These are phyloP conservation scores for Aspergillus aculeatus DNA, from an alignment of 2,329 filamentous ascomycete genomes.

Conservation along the genomic window DNA sequence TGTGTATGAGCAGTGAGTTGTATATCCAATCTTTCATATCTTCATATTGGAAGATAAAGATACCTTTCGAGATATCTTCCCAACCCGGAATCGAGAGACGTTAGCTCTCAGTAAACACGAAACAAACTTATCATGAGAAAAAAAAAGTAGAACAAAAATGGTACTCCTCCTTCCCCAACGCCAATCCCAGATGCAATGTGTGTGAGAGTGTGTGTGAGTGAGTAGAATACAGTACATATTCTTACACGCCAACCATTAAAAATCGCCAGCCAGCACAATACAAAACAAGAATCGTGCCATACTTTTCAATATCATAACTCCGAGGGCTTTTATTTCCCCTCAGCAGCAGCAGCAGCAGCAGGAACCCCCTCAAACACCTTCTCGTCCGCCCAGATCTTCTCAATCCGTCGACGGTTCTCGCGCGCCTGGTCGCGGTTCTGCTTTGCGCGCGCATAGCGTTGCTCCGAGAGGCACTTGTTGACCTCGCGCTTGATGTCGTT, in stretches of 20 bases:
- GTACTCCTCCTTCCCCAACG: conserved; percentile 1
- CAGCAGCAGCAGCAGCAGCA: background rate
- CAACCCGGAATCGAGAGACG: too few species aligned
- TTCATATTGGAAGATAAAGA: background rate
- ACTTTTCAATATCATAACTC: background rate
- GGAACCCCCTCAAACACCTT: conserved; percentile 20
- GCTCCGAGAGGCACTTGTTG: conserved; percentile 77
- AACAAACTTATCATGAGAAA: too few species aligned
- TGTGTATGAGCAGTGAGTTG: background rate
- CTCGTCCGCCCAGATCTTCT: conserved; percentile 71
- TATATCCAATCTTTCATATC: background rate
- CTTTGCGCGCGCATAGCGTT: conserved; percentile 74
- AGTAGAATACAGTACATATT: background rate
- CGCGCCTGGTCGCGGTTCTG: conserved; percentile 71
- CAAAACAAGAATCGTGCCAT: too few species aligned
- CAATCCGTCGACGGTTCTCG: conserved; percentile 69
- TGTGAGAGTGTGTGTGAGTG: background rate
- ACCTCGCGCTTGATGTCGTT: conserved; percentile 81
- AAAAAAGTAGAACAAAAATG: background rate
- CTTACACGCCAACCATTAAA: background rate
- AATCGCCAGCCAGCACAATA: too few species aligned
- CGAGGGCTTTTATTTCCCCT: background rate
- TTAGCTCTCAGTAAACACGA: too few species aligned
- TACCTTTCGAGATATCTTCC: background rate
- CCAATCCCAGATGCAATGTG: conserved; percentile 8